A percentile compares a stretch with the other conserved stretches of the same genome.
These are phyloP conservation scores for Candida sanyaensis DNA, from an alignment of 1,139 yeast genomes.

Conservation along the genomic window DNA sequence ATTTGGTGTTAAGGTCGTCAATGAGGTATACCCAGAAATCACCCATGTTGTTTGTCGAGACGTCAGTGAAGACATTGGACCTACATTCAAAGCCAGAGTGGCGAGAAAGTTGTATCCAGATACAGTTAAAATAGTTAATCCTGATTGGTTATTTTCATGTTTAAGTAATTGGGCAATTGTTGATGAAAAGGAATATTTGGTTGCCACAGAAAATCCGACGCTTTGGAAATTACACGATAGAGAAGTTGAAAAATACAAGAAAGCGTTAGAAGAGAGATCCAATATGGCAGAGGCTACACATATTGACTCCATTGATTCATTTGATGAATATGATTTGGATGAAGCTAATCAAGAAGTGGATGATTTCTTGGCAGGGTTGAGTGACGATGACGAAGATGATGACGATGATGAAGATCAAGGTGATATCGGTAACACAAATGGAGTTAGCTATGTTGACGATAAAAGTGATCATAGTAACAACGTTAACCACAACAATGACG, in stretches of 20 bases:
- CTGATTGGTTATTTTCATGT: constrained; percentile 91
- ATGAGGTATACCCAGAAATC: constrained; percentile 70
- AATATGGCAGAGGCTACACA: constrained; percentile 20
- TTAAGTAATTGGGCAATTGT: constrained; percentile 75
- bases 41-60: constrained; percentile 87
- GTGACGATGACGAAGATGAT: constrained; percentile 49
- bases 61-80: constrained; percentile 55
- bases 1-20: constrained; percentile 86
- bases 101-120: constrained; percentile 66
- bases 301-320: constrained; percentile 29
- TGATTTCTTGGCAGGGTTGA: constrained; percentile 57
- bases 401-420: constrained; percentile 26
- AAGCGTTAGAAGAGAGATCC: constrained; percentile 26
- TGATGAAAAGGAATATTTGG: constrained; percentile 60
- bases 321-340: constrained; percentile 50
- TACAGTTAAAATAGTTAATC: constrained; percentile 73
- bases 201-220: constrained; percentile 43
- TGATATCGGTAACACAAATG: constrained; percentile 10
- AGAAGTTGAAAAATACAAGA: constrained; percentile 47
- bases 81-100: constrained; percentile 72
- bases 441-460: constrained; percentile 14
- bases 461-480: constrained; percentile 14
- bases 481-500: constrained; percentile 13
- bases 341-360: constrained; percentile 62
- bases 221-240: constrained; percentile 44